Percentiles rank a stretch among this genome's conserved stretches.
Conservation (phyloP, 2,329 filamentous ascomycete species). For the Rhinocladiella mackenziei region DNA sequence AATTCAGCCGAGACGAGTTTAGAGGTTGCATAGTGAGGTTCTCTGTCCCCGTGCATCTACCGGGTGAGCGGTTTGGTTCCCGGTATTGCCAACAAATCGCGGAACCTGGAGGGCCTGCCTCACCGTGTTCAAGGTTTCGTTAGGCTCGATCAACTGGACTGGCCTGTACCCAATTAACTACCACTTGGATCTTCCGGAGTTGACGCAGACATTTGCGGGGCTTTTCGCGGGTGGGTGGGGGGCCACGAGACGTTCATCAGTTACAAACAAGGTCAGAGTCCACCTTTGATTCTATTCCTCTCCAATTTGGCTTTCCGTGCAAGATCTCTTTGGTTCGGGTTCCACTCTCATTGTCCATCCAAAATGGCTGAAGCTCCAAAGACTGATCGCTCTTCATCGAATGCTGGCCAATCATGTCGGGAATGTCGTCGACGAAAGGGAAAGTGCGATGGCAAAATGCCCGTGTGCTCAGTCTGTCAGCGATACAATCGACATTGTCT, state of each 20-base stretch:
- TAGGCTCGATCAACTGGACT: neutral
- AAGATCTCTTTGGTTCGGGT: neutral
- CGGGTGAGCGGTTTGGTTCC: no score
- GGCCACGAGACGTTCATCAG: no score
- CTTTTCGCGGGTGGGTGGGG: no score
- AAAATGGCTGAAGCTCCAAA: slow-evolving; percentile 17
- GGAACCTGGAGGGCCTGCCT: no score
- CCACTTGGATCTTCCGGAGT: neutral
- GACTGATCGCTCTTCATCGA: slow-evolving; percentile 8
- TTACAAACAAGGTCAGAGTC: no score
- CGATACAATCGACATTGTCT: slow-evolving; percentile 26
- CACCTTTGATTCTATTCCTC: no score
- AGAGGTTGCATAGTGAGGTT: no score
- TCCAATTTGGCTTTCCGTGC: no score
- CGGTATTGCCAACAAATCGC: no score
- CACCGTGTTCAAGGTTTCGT: neutral
- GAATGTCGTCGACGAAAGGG: slow-evolving; percentile 24
- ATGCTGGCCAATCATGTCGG: slow-evolving; percentile 22
- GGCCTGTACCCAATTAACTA: neutral
- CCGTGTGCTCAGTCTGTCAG: slow-evolving; percentile 26
- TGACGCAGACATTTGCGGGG: neutral
- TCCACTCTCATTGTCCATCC: neutral
- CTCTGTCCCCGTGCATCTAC: no score
- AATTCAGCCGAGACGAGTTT: no score
- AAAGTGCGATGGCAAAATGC: slow-evolving; percentile 23